Evolutionary conservation across 164 flowering plant species (phyloP).

Genomic region (Berberis thunbergii): DNA sequence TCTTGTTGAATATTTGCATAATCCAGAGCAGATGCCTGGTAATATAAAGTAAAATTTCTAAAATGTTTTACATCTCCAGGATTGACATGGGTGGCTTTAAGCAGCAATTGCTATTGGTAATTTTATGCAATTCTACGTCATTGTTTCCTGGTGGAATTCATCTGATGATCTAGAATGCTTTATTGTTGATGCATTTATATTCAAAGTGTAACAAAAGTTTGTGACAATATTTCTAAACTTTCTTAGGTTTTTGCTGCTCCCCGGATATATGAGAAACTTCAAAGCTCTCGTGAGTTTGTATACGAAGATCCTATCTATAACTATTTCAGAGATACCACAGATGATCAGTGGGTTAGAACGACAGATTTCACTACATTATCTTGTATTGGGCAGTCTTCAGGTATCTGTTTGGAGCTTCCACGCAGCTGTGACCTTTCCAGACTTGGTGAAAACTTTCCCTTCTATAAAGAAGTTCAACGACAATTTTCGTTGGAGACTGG

Average conservation of each 20-base stretch:
- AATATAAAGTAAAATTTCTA: too few species aligned
- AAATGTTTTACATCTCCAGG: too few species aligned
- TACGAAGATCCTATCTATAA: constrained; percentile 18
- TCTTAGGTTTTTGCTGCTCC: constrained; percentile 10
- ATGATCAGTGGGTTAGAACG: constrained; percentile 58
- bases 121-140: too few species aligned
- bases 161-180: too few species aligned
- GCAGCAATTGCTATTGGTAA: too few species aligned
- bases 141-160: too few species aligned
- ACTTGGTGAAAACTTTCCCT: constrained; percentile 22
- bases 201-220: too few species aligned
- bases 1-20: too few species aligned
- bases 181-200: too few species aligned
- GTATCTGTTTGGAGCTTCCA: constrained; percentile 61
- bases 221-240: too few species aligned
- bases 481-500: neutral
- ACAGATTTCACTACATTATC: constrained; percentile 56
- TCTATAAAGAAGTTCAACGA: neutral
- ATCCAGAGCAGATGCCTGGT: too few species aligned
- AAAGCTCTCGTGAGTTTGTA: constrained; percentile 1
- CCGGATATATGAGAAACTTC: constrained; percentile 43
- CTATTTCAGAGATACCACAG: constrained; percentile 35
- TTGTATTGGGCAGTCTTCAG: constrained; percentile 68
- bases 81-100: too few species aligned
- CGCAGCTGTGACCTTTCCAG: constrained; percentile 32